Conservation (phyloP, 2,329 filamentous ascomycete genomes). For the Penicillium polonicum region DNA sequence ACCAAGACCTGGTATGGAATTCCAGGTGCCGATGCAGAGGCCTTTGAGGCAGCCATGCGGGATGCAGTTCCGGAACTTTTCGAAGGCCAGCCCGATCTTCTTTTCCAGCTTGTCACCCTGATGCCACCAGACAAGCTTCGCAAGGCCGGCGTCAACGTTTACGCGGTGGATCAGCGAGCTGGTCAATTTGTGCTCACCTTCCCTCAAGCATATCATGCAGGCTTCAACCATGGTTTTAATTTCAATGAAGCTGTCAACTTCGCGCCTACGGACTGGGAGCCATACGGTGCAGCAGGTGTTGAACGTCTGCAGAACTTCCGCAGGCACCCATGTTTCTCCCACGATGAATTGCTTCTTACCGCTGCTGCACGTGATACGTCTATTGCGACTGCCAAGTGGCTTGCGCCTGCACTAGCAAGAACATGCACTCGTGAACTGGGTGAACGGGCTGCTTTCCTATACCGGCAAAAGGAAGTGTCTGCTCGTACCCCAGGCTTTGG, state of each 20-base stretch:
- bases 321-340: constrained; percentile 92
- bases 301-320: constrained; percentile 83
- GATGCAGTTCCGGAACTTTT: constrained; percentile 95
- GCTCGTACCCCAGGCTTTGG: constrained; percentile 57
- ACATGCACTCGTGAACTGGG: constrained; percentile 71
- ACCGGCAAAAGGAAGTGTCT: constrained; percentile 59
- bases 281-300: constrained; percentile 81
- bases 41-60: constrained; percentile 92
- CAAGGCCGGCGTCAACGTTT: constrained; percentile 90
- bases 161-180: constrained; percentile 90
- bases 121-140: constrained; percentile 88
- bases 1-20: constrained; percentile 99
- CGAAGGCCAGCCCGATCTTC: constrained; percentile 90
- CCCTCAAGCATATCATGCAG: constrained; percentile 93
- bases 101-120: constrained; percentile 96
- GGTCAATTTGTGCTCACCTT: constrained; percentile 97
- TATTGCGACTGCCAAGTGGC: constrained; percentile 93
- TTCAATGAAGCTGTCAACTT: constrained; percentile 99
- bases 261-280: constrained; percentile 92
- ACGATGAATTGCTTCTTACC: constrained; percentile 90
- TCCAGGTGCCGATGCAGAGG: constrained; percentile 86
- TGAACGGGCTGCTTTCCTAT: constrained; percentile 67
- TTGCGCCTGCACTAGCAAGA: constrained; percentile 79
- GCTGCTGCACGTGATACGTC: constrained; percentile 76
- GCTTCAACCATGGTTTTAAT: constrained; percentile 98